Base-by-base conservation (phyloP, 2,329 filamentous ascomycete genomes). In the Trichoderma sp. region DNA sequence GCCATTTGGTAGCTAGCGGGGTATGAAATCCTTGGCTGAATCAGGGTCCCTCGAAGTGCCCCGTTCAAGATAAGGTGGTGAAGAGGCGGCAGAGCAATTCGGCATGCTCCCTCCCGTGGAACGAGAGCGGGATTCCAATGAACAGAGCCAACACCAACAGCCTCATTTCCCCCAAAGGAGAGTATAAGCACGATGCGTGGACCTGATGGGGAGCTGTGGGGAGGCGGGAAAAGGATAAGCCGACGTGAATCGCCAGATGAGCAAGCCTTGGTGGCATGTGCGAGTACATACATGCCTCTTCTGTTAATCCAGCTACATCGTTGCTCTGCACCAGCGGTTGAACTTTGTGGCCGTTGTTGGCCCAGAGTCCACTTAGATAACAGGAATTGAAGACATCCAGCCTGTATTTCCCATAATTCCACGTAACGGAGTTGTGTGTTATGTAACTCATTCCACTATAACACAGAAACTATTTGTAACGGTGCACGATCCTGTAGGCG, bases 101-200 rank as follows among this genome's bases (percentile, higher is more conserved):
- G 90, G 85, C 91, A 92, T 88, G 86, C 86, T 87, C 86, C 88
- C 86, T 38, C 14, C 35, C 35, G 85, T 84, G 80, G 85, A 84
- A 86, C 85, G 85, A 50, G 45, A 4, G 18, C 18, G n/a, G 86
- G 88, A 86, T 83, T 84, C 84, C 85, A 85, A 89, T 92, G 84
- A 86, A 84, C 74, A 87, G 83, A 84, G 85, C 82, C 77, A 89
- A 89, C 90, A 89, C 82, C 77, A 89, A 89, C 90, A 89, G 87
- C 87, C 91, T 93, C 93, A 89, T 95, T 93, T 93, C 88, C 83
- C 90, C 91, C 92, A 92, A 90, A 77, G 75, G 80, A 81, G 75
- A 77, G 73, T 72, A 71, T 75, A 63, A 72, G 75, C 53, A 69
- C 71, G 77, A 78, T 79, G 50, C 50, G 21, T 24, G 31, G 38